A percentile compares a stretch with the other conserved stretches of the same genome.
Conservation (phyloP, 306 rosid genomes). For the Dalbergia cultrata region DNA sequence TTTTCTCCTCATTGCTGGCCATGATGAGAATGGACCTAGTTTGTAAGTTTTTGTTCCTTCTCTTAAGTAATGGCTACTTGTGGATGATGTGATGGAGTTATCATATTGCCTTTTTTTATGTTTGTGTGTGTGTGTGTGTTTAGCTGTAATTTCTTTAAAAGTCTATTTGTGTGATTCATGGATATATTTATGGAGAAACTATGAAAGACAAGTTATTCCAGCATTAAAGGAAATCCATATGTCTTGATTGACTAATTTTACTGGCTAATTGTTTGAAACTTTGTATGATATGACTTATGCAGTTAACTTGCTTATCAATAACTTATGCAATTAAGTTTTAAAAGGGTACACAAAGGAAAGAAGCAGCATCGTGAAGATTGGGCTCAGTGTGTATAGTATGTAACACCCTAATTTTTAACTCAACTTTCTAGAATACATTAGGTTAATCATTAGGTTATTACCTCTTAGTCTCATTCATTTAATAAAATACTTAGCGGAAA, state of each 20-base stretch:
- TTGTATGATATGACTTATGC: neutral
- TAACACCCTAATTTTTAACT: too few species aligned
- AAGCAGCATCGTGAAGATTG: slow-evolving; percentile 95
- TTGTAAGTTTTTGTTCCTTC: slow-evolving; percentile 59
- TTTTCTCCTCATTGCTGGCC: slow-evolving; percentile 86
- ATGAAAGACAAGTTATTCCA: neutral
- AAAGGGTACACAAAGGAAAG: slow-evolving; percentile 96
- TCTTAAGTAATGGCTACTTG: neutral
- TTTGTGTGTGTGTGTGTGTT: neutral
- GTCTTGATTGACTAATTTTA: neutral
- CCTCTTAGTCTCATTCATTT: too few species aligned
- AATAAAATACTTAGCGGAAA: too few species aligned
- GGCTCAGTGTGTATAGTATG: slow-evolving; percentile 89
- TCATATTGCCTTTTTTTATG: neutral
- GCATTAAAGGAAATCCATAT: neutral
- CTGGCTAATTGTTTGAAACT: slow-evolving; percentile 1
- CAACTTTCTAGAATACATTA: too few species aligned
- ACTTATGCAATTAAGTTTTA: slow-evolving; percentile 28
- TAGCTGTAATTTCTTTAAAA: too few species aligned
- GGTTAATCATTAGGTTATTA: too few species aligned
- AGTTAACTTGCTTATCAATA: slow-evolving; percentile 5
- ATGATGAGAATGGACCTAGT: slow-evolving; percentile 82
- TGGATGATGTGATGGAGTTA: neutral
- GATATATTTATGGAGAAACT: neutral
- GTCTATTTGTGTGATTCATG: neutral